Evolutionary conservation across 1,284 basidiomycete genomes (phyloP).

Genomic region (Cutaneotrichosporon sp.): DNA sequence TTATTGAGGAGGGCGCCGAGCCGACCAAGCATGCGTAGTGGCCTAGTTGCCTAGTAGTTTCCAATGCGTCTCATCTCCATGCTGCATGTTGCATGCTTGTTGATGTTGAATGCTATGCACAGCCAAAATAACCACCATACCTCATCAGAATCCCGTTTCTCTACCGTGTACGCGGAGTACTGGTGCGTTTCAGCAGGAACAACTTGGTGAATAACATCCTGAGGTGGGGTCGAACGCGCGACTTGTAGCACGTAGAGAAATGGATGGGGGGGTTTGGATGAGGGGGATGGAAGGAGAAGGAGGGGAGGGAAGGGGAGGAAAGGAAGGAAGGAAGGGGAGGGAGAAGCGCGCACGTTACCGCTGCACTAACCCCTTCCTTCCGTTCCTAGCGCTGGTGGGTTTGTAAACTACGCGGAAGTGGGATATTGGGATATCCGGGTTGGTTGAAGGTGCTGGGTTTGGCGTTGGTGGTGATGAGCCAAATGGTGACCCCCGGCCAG

Average conservation of each 20-base stretch:
- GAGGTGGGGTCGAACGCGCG: background rate
- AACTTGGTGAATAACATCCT: slow-evolving; percentile 8
- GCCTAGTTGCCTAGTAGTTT: no score
- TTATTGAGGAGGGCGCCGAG: background rate
- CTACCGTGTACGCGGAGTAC: slow-evolving; percentile 11
- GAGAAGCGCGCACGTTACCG: background rate
- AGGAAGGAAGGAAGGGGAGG: no score
- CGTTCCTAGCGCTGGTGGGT: background rate
- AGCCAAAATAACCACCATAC: background rate
- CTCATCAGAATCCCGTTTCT: slow-evolving; percentile 9
- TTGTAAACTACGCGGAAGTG: background rate
- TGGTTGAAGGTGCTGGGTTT: no score
- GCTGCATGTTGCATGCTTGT: no score
- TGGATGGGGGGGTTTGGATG: background rate
- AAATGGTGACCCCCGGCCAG: no score
- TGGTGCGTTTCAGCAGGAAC: slow-evolving; percentile 15
- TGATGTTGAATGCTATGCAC: background rate
- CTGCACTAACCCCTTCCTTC: background rate
- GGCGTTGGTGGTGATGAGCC: background rate
- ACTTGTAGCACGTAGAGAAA: background rate
- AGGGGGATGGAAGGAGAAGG: background rate
- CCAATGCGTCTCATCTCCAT: slow-evolving; percentile 2
- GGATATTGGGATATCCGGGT: background rate
- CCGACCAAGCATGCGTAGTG: slow-evolving; percentile 6
- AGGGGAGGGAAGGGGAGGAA: background rate